Evolutionary conservation across 148 eudicot genomes (phyloP), one percentile per base, ranked within the genome.

Genomic region (Silene conica): DNA sequence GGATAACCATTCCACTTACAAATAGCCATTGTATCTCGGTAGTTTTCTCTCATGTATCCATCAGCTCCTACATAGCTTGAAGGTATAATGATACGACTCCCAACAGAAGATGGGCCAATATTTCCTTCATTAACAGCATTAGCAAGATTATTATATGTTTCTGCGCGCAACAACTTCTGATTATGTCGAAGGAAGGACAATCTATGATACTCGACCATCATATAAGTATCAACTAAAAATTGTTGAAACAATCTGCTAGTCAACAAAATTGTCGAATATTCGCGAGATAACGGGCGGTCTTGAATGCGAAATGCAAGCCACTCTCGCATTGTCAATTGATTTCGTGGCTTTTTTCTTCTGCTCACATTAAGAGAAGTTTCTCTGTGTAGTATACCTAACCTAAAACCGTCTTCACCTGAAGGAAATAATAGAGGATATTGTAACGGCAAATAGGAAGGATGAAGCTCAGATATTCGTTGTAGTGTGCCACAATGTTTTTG

Each of bases 201-300:
- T 26, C 73, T n/a, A n/a, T 70, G 41, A 2, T 57, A 12, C 55
- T 67, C 71, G 8, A 67, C 45, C 71, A 67, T n/a, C 31, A 25
- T 41, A n/a, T 67, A 41, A 25, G 1, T 21, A 70, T 70, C 73
- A 1, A 70, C 73, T 13, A 70, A 50, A 13, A 22, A 26, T 16
- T 70, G 73, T 26, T 70, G 73, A 52, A 52, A 70, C 9, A 71
- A 20, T 14, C 22, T 72, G 14, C 74, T 13, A 1, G 52, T 10
- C 48, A 9, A 11, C 11, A 72, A 3, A 1, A 59, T 0, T 8
- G n/a, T 71, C 1, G 26, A 8, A 26, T 9, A 18, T 55, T 57
- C 52, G 9, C 8, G 8, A 0, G 9, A 38, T 7, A 71, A 55
- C n/a, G 23, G 4, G 0, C 38, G 23, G 31, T 57, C 74, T 26